A percentile compares a stretch with the other conserved stretches of the same genome.
Evolutionary conservation across 495 filamentous ascomycete genomes (phyloP).

Genomic region (Lineolata rhizophorae): DNA sequence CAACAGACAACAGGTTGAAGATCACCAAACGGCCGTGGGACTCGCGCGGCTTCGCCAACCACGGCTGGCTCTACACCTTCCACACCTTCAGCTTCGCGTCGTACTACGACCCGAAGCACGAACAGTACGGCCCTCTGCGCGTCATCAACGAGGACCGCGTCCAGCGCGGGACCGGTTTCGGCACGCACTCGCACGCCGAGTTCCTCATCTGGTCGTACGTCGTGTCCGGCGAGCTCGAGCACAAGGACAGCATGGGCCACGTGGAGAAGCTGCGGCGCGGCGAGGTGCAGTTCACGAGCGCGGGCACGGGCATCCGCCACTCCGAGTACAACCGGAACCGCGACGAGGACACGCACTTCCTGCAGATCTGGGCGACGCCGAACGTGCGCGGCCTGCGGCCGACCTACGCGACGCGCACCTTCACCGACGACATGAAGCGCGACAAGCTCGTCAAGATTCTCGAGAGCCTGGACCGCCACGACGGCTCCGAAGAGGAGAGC

Average conservation of each 20-base stretch:
- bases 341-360: constrained; percentile 45
- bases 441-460: constrained; percentile 45
- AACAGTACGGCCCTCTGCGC: constrained; percentile 45
- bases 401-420: constrained; percentile 45
- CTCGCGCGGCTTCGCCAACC: constrained; percentile 47
- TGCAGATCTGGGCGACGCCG: constrained; percentile 64
- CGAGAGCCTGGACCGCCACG: constrained; percentile 42
- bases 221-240: constrained; percentile 55
- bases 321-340: constrained; percentile 50
- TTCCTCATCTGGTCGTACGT: constrained; percentile 76
- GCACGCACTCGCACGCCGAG: constrained; percentile 59
- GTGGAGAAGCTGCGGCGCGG: constrained; percentile 55
- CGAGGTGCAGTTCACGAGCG: constrained; percentile 68
- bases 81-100: constrained; percentile 64
- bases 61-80: constrained; percentile 69
- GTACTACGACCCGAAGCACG: constrained; percentile 44
- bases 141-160: constrained; percentile 75
- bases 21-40: constrained; percentile 20
- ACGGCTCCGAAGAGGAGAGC: constrained; percentile 27
- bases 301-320: constrained; percentile 56
- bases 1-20: constrained; percentile 7
- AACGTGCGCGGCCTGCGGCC: constrained; percentile 46
- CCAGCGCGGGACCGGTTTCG: constrained; percentile 42
- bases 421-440: constrained; percentile 43
- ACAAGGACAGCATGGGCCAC: constrained; percentile 53